A percentile compares a stretch with the other conserved stretches of the same genome.
Conservation (phyloP, 192 early-diverging fungal species). For the Diversispora eburnea region DNA sequence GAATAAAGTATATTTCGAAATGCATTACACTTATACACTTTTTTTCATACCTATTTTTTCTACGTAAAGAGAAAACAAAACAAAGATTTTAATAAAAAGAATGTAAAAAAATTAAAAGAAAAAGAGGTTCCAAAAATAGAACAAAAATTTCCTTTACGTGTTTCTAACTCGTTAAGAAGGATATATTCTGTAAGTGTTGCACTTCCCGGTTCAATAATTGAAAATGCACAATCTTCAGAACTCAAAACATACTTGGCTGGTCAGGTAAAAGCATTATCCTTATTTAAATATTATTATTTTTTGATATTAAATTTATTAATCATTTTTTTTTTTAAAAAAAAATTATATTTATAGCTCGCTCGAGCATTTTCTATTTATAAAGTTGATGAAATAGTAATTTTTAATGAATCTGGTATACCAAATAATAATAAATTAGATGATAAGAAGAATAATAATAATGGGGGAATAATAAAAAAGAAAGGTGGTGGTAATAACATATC, state of each 20-base stretch:
- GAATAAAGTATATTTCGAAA: no score
- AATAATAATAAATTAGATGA: background rate
- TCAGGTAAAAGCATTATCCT: constrained; percentile 43
- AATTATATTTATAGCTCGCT: constrained; percentile 43
- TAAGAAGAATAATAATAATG: no score
- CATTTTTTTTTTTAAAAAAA: no score
- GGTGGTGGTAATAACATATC: constrained; percentile 36
- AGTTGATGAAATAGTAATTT: constrained; percentile 69
- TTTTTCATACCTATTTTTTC: no score
- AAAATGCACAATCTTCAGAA: constrained; percentile 58
- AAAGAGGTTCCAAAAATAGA: no score
- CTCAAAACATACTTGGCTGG: constrained; percentile 69
- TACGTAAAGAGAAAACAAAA: no score
- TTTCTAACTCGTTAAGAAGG: background rate
- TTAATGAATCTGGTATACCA: constrained; percentile 45
- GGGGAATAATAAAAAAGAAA: constrained; percentile 38
- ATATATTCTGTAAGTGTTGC: constrained; percentile 62
- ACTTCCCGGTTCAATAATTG: constrained; percentile 62
- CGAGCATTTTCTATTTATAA: constrained; percentile 54
- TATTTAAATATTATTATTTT: background rate
- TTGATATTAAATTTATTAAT: background rate
- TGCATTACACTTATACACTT: no score
- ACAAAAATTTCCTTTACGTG: no score
- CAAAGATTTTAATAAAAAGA: no score
- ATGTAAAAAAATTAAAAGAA: no score